Conservation (phyloP, 1,284 basidiomycete genomes). For the Leccinum solheimii region DNA sequence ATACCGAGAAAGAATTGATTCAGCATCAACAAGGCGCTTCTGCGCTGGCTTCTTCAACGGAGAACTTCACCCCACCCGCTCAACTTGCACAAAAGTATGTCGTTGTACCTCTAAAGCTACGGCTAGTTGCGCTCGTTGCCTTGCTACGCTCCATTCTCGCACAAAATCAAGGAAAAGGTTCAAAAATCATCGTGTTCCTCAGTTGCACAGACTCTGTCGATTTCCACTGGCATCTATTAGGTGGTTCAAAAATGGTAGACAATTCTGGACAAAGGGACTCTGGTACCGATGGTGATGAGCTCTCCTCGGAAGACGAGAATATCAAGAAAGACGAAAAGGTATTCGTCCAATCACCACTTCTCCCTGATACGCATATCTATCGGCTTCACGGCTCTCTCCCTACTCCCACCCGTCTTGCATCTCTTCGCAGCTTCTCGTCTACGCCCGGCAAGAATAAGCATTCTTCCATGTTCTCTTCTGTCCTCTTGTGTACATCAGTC, state of each 20-base stretch:
- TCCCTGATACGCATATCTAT: slow-evolving; percentile 83
- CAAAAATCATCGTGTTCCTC: slow-evolving; percentile 91
- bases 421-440: slow-evolving; percentile 79
- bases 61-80: slow-evolving; percentile 90
- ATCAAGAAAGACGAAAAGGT: slow-evolving; percentile 42
- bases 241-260: slow-evolving; percentile 71
- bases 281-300: slow-evolving; percentile 35
- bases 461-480: slow-evolving; percentile 48
- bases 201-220: slow-evolving; percentile 98
- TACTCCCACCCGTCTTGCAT: slow-evolving; percentile 77
- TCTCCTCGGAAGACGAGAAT: slow-evolving; percentile 25
- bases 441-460: slow-evolving; percentile 38
- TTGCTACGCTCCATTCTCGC: slow-evolving; percentile 77
- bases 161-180: slow-evolving; percentile 51
- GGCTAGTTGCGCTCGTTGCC: slow-evolving; percentile 88
- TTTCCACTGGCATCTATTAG: slow-evolving; percentile 92
- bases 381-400: slow-evolving; percentile 95
- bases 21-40: slow-evolving; percentile 14
- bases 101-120: slow-evolving; percentile 89
- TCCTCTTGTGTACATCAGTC: slow-evolving; percentile 95
- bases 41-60: slow-evolving; percentile 29
- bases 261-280: slow-evolving; percentile 32
- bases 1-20: slow-evolving; percentile 42
- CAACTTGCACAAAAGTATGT: slow-evolving; percentile 95
- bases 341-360: slow-evolving; percentile 67